phyloP scores from a whole-genome alignment of 805 yeast genomes.

The Lipomyces sp. region DNA sequence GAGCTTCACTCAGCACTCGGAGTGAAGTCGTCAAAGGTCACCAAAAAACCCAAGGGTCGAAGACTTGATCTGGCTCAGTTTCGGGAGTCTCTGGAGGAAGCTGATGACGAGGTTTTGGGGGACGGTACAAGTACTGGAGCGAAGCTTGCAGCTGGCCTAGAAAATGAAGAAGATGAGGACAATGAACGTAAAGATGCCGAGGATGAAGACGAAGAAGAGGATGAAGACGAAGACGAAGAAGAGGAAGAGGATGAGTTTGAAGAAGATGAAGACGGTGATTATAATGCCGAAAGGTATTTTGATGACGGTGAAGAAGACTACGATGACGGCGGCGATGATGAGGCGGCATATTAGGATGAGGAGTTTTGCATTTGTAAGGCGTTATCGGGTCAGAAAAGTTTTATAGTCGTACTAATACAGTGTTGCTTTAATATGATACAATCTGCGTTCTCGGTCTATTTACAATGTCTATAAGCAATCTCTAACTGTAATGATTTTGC shows the following conservation, averaged over 20 bases:
- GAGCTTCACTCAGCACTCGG: slow-evolving; percentile 37
- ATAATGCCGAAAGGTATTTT: slow-evolving; percentile 40
- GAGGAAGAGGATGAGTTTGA: slow-evolving; percentile 41
- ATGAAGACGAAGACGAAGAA: slow-evolving; percentile 33
- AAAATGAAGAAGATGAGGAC: slow-evolving; percentile 21
- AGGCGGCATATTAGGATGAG: slow-evolving; percentile 38
- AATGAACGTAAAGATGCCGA: slow-evolving; percentile 7
- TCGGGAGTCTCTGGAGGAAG: slow-evolving; percentile 21
- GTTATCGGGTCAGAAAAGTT: neutral
- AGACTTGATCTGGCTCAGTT: slow-evolving; percentile 27
- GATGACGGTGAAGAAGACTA: slow-evolving; percentile 41
- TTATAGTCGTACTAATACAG: neutral
- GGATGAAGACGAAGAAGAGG: slow-evolving; percentile 19
- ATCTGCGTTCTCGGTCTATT: neutral
- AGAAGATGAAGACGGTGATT: slow-evolving; percentile 42
- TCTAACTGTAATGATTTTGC: slow-evolving; percentile 16
- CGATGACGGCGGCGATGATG: slow-evolving; percentile 40
- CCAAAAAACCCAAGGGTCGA: slow-evolving; percentile 17
- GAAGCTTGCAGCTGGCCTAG: slow-evolving; percentile 16
- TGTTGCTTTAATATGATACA: neutral
- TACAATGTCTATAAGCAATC: neutral
- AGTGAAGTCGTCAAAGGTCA: slow-evolving; percentile 8
- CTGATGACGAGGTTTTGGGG: slow-evolving; percentile 27
- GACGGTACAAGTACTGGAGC: neutral
- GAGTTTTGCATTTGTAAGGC: slow-evolving; percentile 7